Evolutionary conservation across 192 early-diverging fungal species (phyloP).

Genomic region (Rhizophlyctis rosea): DNA sequence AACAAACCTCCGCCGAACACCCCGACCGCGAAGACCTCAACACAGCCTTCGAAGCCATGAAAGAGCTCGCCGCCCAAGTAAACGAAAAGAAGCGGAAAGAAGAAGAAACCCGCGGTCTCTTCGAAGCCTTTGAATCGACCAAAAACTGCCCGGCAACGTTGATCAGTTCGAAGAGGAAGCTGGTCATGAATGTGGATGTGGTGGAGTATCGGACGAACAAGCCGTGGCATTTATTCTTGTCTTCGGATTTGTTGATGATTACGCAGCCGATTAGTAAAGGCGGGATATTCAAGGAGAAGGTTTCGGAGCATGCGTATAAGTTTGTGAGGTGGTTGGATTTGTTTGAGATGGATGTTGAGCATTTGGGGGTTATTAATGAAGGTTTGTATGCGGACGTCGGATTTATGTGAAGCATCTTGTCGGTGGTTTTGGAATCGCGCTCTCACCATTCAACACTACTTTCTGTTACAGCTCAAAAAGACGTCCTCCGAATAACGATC

Average conservation of each 20-base stretch:
- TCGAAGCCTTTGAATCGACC: conserved; percentile 50
- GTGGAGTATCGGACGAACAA: conserved; percentile 27
- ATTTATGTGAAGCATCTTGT: no score
- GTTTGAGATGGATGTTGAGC: conserved; percentile 37
- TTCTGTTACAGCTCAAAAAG: conserved; percentile 9
- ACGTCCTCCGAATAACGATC: conserved; percentile 21
- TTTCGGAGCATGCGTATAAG: conserved; percentile 22
- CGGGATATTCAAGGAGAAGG: conserved; percentile 18
- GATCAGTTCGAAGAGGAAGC: conserved; percentile 38
- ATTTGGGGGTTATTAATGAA: conserved; percentile 22
- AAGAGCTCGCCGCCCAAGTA: conserved; percentile 39
- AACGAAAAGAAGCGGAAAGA: conserved; percentile 55
- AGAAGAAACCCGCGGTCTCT: conserved; percentile 44
- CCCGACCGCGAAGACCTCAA: conserved; percentile 43
- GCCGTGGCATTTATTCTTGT: conserved; percentile 36
- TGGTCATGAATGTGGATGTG: conserved; percentile 46
- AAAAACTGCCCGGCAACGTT: conserved; percentile 52
- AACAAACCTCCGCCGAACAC: conserved; percentile 44
- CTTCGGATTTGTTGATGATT: conserved; percentile 50
- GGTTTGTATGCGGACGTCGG: not conserved
- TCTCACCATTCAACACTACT: not conserved
- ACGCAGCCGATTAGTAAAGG: conserved; percentile 20
- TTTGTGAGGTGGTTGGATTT: conserved; percentile 51
- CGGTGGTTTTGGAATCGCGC: no score
- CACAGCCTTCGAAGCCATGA: conserved; percentile 42